These are phyloP conservation scores for Amyloporia xantha DNA, from an alignment of 768 basidiomycete species.

Conservation along the genomic window DNA sequence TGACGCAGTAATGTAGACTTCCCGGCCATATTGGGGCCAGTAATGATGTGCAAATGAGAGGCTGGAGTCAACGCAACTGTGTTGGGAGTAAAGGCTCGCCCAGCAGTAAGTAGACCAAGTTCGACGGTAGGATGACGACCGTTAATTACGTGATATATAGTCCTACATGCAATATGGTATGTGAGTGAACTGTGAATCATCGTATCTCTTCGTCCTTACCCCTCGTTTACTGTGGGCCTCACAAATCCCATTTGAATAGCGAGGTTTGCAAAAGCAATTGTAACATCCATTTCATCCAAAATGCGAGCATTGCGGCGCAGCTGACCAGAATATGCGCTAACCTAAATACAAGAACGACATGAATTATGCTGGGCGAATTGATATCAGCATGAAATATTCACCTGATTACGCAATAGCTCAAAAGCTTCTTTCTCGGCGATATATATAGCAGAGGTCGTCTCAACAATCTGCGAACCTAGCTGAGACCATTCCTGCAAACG, in stretches of 20 bases:
- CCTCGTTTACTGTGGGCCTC: conserved; percentile 59
- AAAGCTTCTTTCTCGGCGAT: conserved; percentile 70
- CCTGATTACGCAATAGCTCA: conserved; percentile 60
- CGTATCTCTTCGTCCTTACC: conserved; percentile 39
- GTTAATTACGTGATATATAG: conserved; percentile 59
- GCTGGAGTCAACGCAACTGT: conserved; percentile 53
- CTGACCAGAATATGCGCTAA: conserved; percentile 45
- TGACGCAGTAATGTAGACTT: conserved; percentile 94
- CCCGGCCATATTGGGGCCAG: conserved; percentile 94
- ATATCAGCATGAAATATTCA: neutral
- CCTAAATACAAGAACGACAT: conserved; percentile 33
- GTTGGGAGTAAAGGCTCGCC: conserved; percentile 82
- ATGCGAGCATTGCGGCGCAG: conserved; percentile 73
- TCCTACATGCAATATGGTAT: too few relatives aligned
- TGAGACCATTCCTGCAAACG: conserved; percentile 59
- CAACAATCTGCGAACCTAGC: conserved; percentile 62
- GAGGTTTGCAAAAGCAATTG: conserved; percentile 71
- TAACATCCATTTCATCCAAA: conserved; percentile 84
- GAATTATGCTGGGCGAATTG: neutral
- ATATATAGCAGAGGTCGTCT: conserved; percentile 45
- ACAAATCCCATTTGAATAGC: conserved; percentile 75
- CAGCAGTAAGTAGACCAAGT: conserved; percentile 66
- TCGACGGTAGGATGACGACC: conserved; percentile 95
- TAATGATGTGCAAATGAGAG: conserved; percentile 75
- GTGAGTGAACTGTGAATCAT: neutral